These are phyloP conservation scores for Jacaranda copaia DNA, from an alignment of 257 asterid species.

Conservation along the genomic window DNA sequence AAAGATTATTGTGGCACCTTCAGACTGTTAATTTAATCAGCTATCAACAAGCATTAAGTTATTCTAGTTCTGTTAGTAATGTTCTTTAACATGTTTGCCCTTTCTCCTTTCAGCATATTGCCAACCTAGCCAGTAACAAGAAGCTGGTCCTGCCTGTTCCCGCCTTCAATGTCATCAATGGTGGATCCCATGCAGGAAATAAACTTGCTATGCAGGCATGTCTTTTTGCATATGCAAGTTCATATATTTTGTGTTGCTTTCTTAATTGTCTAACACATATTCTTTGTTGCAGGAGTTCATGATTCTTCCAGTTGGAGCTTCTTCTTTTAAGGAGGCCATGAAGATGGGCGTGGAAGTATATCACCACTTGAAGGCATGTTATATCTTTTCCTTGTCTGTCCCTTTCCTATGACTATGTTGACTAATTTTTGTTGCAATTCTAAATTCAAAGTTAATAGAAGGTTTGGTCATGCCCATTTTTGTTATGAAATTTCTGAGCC, in stretches of 20 bases:
- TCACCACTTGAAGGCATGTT: constrained; percentile 56
- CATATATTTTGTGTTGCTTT: neutral
- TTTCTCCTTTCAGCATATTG: constrained; percentile 76
- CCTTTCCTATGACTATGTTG: neutral
- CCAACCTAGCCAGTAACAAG: constrained; percentile 94
- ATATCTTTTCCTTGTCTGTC: neutral
- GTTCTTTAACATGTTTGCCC: neutral
- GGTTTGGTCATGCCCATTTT: neutral
- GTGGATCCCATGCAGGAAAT: constrained; percentile 99
- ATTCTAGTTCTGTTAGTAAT: neutral
- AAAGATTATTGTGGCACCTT: neutral
- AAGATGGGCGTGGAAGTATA: constrained; percentile 99
- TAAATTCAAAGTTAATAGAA: neutral
- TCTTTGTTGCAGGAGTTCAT: constrained; percentile 74
- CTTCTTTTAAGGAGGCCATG: constrained; percentile 96
- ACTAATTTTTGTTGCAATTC: neutral
- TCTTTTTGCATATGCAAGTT: neutral
- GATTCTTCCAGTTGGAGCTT: constrained; percentile 99
- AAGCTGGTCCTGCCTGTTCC: constrained; percentile 96
- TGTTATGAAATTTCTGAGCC: neutral
- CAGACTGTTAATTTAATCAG: neutral
- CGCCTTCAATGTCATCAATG: constrained; percentile 97
- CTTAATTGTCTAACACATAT: neutral
- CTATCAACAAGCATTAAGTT: neutral
- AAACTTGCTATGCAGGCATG: constrained; percentile 98